Conservation (phyloP, 1,284 basidiomycete species). For the Pseudozyma sp. region DNA sequence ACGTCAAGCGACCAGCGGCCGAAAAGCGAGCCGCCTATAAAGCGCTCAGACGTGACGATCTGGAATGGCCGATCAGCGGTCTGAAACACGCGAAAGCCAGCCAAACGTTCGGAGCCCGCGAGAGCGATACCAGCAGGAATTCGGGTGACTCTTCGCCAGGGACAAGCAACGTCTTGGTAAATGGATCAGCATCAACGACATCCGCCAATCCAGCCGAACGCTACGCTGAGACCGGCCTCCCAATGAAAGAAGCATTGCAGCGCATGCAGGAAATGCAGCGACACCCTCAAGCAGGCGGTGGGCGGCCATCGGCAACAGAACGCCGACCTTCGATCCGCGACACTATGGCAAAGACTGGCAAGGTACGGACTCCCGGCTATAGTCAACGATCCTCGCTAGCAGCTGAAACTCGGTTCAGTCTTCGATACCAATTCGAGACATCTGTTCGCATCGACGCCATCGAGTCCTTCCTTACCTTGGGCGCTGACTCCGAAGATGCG, state of each 20-base stretch:
- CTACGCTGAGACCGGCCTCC: conserved; percentile 31
- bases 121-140: conserved; percentile 6
- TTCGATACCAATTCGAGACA: conserved; percentile 52
- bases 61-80: conserved; percentile 53
- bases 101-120: background rate
- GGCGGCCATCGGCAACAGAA: conserved; percentile 3
- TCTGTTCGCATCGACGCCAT: conserved; percentile 42
- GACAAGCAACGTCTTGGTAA: background rate
- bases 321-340: conserved; percentile 34
- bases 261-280: conserved; percentile 46
- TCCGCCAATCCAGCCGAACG: conserved; percentile 8
- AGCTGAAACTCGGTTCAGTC: conserved; percentile 38
- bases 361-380: conserved; percentile 41
- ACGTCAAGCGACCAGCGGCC: conserved; percentile 43
- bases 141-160: background rate
- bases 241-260: conserved; percentile 51
- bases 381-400: conserved; percentile 35
- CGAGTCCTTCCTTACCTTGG: conserved; percentile 43
- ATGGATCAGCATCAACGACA: background rate
- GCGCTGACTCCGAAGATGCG: conserved; percentile 11
- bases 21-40: conserved; percentile 57
- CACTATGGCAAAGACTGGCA: conserved; percentile 30
- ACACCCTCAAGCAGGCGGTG: background rate
- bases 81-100: background rate
- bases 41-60: conserved; percentile 44